Conservation (phyloP, 1,139 yeast species). For the Magnusiomyces fungicola region DNA sequence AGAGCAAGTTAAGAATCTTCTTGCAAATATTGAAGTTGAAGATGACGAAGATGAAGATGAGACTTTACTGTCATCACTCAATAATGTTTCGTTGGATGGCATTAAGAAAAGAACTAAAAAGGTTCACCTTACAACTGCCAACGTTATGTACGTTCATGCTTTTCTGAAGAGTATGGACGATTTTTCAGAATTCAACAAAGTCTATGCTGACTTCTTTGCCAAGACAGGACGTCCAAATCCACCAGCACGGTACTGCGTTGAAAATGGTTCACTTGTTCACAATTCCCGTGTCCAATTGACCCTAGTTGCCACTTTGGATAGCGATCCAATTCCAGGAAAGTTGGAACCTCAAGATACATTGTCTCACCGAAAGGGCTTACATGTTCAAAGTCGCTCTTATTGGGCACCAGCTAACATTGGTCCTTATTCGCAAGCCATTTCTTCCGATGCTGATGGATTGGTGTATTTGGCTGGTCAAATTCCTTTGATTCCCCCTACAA, state of each 20-base stretch:
- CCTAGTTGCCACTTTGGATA: slow-evolving; percentile 16
- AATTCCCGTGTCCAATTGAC: slow-evolving; percentile 37
- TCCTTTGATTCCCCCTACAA: slow-evolving; percentile 66
- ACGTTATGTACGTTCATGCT: slow-evolving; percentile 25
- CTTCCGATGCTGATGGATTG: slow-evolving; percentile 37
- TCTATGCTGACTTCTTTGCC: slow-evolving; percentile 51
- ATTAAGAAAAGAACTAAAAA: background rate
- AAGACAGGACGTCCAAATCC: slow-evolving; percentile 45
- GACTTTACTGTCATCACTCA: too few relatives aligned
- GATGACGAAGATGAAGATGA: background rate
- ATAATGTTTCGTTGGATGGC: background rate
- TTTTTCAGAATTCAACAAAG: slow-evolving; percentile 52
- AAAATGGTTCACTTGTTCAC: slow-evolving; percentile 42
- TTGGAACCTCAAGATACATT: slow-evolving; percentile 1
- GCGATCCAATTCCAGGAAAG: too few relatives aligned
- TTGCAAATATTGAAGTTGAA: background rate
- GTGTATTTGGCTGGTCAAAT: slow-evolving; percentile 88
- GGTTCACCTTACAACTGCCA: background rate
- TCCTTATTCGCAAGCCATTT: slow-evolving; percentile 84
- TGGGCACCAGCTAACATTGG: slow-evolving; percentile 99
- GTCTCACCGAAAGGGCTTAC: slow-evolving; percentile 48
- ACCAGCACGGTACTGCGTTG: slow-evolving; percentile 83
- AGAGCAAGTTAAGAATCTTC: background rate
- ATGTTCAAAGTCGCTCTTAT: slow-evolving; percentile 83
- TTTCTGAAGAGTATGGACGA: slow-evolving; percentile 56